Conservation (phyloP, 768 basidiomycete species). For the Kwoniella bestiolae region DNA sequence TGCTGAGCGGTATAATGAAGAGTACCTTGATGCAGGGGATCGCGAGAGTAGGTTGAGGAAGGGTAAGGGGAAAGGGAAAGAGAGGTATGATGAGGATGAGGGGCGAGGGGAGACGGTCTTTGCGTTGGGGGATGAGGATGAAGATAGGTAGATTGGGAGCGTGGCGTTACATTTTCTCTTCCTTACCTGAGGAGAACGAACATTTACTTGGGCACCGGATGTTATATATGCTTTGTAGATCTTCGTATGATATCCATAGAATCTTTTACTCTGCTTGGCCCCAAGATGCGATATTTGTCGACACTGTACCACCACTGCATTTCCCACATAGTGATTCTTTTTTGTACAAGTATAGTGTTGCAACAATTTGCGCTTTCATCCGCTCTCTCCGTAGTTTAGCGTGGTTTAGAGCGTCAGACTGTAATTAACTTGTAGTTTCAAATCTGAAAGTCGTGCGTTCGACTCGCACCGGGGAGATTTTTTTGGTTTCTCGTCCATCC, state of each 20-base stretch:
- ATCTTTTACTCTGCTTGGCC: too few relatives aligned
- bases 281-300: too few relatives aligned
- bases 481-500: constrained; percentile 4
- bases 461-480: constrained; percentile 33
- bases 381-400: constrained; percentile 29
- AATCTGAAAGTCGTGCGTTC: constrained; percentile 35
- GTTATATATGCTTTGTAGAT: too few relatives aligned
- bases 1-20: constrained; percentile 56
- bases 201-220: too few relatives aligned
- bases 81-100: constrained; percentile 53
- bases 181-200: background rate
- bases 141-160: constrained; percentile 14
- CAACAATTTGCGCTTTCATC: background rate
- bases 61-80: constrained; percentile 56
- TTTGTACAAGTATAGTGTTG: background rate
- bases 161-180: background rate
- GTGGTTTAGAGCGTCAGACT: constrained; percentile 37
- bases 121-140: constrained; percentile 31
- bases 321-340: too few relatives aligned
- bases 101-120: constrained; percentile 19
- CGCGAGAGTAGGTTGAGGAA: constrained; percentile 33
- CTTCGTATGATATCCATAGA: too few relatives aligned
- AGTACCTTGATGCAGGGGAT: constrained; percentile 36
- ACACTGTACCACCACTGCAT: too few relatives aligned
- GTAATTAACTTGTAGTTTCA: constrained; percentile 25